phyloP scores from a whole-genome alignment of 2,329 filamentous ascomycete genomes.

The Zymoseptoria ardabiliae region DNA sequence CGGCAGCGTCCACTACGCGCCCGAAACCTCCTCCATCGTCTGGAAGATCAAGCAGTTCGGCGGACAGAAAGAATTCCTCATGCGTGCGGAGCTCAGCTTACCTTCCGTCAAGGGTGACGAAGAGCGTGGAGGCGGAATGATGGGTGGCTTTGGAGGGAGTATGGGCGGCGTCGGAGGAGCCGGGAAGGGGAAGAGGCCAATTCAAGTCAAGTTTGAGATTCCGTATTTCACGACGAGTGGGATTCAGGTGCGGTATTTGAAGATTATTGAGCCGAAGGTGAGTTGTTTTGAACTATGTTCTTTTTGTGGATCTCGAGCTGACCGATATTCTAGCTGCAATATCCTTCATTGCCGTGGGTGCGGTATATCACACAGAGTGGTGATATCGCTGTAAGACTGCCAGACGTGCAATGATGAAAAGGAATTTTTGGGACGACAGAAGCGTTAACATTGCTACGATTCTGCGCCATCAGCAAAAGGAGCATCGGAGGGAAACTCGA shows the following conservation, averaged over 20 bases:
- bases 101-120: constrained; percentile 93
- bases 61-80: constrained; percentile 95
- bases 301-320: constrained; percentile 11
- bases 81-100: constrained; percentile 91
- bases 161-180: constrained; percentile 81
- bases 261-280: constrained; percentile 99
- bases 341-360: constrained; percentile 94
- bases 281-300: constrained; percentile 3
- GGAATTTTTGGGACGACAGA: background rate
- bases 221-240: constrained; percentile 99
- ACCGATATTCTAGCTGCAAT: constrained; percentile 69
- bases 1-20: constrained; percentile 92
- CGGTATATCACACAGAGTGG: constrained; percentile 97
- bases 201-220: constrained; percentile 99
- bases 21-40: constrained; percentile 93
- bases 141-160: constrained; percentile 89
- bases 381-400: constrained; percentile 88
- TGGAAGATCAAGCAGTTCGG: constrained; percentile 99
- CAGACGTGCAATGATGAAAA: constrained; percentile 53
- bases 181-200: constrained; percentile 93
- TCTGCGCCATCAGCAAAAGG: too few relatives aligned
- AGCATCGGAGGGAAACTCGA: too few relatives aligned
- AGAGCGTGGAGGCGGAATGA: constrained; percentile 86
- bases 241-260: constrained; percentile 95
- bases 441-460: background rate